Base-by-base conservation (phyloP, 2,329 filamentous ascomycete species). In the Daldinia sp. region DNA sequence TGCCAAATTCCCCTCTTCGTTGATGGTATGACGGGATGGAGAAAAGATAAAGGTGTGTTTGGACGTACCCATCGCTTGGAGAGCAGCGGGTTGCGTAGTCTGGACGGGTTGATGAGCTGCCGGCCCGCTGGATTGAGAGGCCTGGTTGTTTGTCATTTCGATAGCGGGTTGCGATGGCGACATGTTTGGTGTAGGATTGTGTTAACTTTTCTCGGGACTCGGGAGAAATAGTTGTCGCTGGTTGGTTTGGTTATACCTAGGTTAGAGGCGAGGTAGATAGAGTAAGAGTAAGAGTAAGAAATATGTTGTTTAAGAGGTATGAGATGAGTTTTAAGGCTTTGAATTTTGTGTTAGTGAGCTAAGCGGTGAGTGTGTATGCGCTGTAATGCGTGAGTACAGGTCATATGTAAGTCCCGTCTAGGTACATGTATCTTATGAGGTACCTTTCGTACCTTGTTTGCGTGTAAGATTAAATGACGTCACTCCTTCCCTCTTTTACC, bases 61-160 rank as follows among this genome's bases (percentile, higher is more conserved):
- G 4, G 28, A 61, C 65, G 20, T 69, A 71, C 69, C 63, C 69
- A 71, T 71, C n/a, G 69, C 56, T 26, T 69, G 65, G 13, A 71
- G 60, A 60, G 63, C 46, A 10, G 28, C 23, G 2, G 69, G 69
- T 48, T 71, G 69, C n/a, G 66, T 60, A 6, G 48, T 61, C n/a
- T 71, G 68, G 10, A 71, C 18, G n/a, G 62, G 33, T 20, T 68
- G 68, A 35, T 60, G 12, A 41, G 51, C 28, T 2, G 60, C 18
- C 23, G 60, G 20, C 9, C 18, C 56, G 33, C 30, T 64, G 4
- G 66, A 26, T 56, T 54, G 58, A 37, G 59, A 41, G 60, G 54
- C 57, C n/a, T 63, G 59, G 39, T 60, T 57, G 23, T 62, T 41
- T 12, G 57, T 12, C 3, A n/a, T 53, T 30, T 62, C 35, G 6